Evolutionary conservation across 139 green algal species (phyloP).

Genomic region (Yamagishiella unicocca): DNA sequence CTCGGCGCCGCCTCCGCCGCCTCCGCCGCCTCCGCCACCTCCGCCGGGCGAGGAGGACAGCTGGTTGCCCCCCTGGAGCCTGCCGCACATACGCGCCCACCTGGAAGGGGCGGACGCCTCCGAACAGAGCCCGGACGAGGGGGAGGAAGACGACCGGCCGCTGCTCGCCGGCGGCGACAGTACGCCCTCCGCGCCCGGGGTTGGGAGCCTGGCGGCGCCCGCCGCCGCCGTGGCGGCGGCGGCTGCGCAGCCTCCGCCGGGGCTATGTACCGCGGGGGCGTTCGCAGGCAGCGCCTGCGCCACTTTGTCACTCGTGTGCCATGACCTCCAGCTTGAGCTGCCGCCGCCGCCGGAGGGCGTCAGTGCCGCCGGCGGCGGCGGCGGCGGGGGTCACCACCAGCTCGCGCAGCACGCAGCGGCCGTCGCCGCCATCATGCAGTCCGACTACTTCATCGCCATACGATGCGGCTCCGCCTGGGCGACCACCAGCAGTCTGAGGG

Average conservation of each 20-base stretch:
- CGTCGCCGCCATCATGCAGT: constrained; percentile 16
- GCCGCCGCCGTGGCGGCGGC: background rate
- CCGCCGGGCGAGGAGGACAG: background rate
- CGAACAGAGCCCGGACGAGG: background rate
- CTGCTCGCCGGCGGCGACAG: background rate
- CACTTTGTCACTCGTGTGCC: background rate
- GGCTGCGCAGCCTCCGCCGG: background rate
- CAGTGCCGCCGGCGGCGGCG: background rate
- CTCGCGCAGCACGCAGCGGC: constrained; percentile 1
- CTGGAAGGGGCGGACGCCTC: background rate
- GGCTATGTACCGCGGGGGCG: background rate
- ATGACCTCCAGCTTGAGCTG: constrained; percentile 25
- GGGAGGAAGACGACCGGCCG: too few relatives aligned
- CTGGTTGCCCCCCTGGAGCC: constrained; percentile 1
- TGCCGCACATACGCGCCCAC: background rate
- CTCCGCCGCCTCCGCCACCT: constrained; percentile 6
- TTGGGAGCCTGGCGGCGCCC: background rate
- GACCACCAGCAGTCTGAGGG: constrained; percentile 2
- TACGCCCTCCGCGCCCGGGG: too few relatives aligned
- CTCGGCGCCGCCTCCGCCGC: background rate
- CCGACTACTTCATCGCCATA: constrained; percentile 16
- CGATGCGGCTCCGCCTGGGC: constrained; percentile 19
- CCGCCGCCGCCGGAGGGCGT: constrained; percentile 6
- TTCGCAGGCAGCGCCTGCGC: constrained; percentile 12
- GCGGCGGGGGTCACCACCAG: background rate